phyloP scores from a whole-genome alignment of 2,329 filamentous ascomycete genomes.

The Claviceps monticola region DNA sequence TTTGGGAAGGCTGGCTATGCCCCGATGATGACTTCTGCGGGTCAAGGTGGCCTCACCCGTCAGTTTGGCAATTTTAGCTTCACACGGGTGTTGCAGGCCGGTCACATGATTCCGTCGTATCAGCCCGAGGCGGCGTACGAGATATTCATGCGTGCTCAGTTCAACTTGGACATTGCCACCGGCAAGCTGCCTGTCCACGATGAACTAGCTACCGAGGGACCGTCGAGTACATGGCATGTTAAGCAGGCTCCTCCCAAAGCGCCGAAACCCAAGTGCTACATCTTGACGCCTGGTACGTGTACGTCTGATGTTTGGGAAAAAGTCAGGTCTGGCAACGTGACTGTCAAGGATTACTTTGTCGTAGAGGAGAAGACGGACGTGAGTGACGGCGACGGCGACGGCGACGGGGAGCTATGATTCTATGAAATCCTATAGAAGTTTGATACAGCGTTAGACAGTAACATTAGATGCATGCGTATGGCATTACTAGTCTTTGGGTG shows the following conservation, averaged over 20 bases:
- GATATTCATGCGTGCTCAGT: constrained; percentile 45
- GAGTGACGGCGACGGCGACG: neutral
- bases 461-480: neutral
- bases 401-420: constrained; percentile 1
- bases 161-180: constrained; percentile 37
- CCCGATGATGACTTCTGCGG: constrained; percentile 49
- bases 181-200: constrained; percentile 37
- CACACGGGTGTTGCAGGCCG: constrained; percentile 50
- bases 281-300: constrained; percentile 43
- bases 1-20: constrained; percentile 54
- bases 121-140: constrained; percentile 43
- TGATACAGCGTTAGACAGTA: too few relatives aligned
- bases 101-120: constrained; percentile 47
- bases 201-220: constrained; percentile 36
- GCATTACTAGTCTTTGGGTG: neutral
- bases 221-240: constrained; percentile 44
- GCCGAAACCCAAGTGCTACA: constrained; percentile 42
- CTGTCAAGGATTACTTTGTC: constrained; percentile 28
- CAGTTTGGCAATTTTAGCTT: constrained; percentile 63
- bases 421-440: neutral
- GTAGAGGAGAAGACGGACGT: constrained; percentile 7
- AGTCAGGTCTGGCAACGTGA: constrained; percentile 36
- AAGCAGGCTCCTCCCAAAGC: constrained; percentile 34
- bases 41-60: constrained; percentile 53
- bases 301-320: constrained; percentile 35